These are phyloP conservation scores for Eurotiales sp. DNA, from an alignment of 2,329 filamentous ascomycete genomes.

Conservation along the genomic window DNA sequence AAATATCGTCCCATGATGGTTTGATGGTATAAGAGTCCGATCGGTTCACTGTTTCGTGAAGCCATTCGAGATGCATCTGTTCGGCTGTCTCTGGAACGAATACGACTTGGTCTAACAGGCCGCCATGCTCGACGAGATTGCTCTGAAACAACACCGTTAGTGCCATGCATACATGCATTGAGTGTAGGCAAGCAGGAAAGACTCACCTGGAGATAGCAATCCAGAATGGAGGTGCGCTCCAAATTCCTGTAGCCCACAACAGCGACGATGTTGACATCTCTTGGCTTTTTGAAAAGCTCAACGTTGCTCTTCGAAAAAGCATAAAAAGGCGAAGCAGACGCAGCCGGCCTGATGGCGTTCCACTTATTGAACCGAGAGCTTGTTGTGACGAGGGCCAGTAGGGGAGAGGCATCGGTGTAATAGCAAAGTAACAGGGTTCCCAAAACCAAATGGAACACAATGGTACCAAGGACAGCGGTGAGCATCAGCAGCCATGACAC, in stretches of 20 bases:
- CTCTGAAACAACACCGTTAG: slow-evolving; percentile 18
- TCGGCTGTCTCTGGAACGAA: slow-evolving; percentile 40
- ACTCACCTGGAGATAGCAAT: slow-evolving; percentile 40
- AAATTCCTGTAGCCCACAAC: slow-evolving; percentile 37
- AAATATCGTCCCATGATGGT: background rate
- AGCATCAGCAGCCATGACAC: background rate
- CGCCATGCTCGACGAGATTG: slow-evolving; percentile 38
- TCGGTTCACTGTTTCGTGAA: slow-evolving; percentile 28
- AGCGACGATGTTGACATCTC: slow-evolving; percentile 34
- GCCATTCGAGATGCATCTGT: slow-evolving; percentile 33
- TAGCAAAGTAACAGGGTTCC: slow-evolving; percentile 2
- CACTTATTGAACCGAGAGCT: slow-evolving; percentile 17
- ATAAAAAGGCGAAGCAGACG: slow-evolving; percentile 24
- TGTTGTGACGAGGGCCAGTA: background rate
- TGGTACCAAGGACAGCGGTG: slow-evolving; percentile 3
- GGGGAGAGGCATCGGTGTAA: slow-evolving; percentile 1
- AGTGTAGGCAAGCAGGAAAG: background rate
- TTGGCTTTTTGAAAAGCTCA: slow-evolving; percentile 30
- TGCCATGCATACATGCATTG: background rate
- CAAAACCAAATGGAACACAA: background rate
- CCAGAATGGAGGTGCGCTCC: slow-evolving; percentile 33
- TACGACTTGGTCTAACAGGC: slow-evolving; percentile 41
- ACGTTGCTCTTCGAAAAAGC: slow-evolving; percentile 26
- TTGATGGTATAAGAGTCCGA: slow-evolving; percentile 26
- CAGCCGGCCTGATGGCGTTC: background rate